Conservation (phyloP, 148 eudicot genomes). For the Cornus suecica region DNA sequence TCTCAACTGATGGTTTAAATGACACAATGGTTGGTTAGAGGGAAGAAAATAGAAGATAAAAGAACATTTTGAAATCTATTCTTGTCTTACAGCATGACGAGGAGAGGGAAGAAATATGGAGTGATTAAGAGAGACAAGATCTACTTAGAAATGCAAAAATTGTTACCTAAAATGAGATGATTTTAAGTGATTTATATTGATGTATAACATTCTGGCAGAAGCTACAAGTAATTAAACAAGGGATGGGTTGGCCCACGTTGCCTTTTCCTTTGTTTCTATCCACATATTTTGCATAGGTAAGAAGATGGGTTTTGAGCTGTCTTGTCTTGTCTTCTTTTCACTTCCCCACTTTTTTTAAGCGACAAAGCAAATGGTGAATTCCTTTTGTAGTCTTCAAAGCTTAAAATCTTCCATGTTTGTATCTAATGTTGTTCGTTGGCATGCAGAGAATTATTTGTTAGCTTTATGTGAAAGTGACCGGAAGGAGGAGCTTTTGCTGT, state of each 20-base stretch:
- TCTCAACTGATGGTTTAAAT: neutral
- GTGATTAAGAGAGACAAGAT: neutral
- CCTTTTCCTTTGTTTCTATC: neutral
- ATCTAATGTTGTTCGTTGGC: neutral
- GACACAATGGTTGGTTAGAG: neutral
- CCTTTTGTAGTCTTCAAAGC: neutral
- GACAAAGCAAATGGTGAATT: neutral
- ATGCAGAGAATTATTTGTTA: constrained; percentile 71
- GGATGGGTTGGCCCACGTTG: neutral
- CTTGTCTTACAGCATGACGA: no score
- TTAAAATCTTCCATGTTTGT: neutral
- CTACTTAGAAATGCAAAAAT: neutral
- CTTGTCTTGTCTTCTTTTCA: neutral
- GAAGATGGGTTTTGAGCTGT: neutral
- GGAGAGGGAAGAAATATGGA: neutral
- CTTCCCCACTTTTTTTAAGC: neutral
- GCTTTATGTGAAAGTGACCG: constrained; percentile 81
- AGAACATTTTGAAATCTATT: neutral
- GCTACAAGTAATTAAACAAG: neutral
- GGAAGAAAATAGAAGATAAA: neutral
- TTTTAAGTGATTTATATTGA: neutral
- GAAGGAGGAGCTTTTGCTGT: constrained; percentile 54
- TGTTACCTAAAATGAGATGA: neutral
- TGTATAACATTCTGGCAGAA: neutral
- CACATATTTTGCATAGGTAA: neutral